Evolutionary conservation across 139 green algal species (phyloP), one percentile per base, ranked within the genome.

Genomic region (Trebouxia sp.): DNA sequence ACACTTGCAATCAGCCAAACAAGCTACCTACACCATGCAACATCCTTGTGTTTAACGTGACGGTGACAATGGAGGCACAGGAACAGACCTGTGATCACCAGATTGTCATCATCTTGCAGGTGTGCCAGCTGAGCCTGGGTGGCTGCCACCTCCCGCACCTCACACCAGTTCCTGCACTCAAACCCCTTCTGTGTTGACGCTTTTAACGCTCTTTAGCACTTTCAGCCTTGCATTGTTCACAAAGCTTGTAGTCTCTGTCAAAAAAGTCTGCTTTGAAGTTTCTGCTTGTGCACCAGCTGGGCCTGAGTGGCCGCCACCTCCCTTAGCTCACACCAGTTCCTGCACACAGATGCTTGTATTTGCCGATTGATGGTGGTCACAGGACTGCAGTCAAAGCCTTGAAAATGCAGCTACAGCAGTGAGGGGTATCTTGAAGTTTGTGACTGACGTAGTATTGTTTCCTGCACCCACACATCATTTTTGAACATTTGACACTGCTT

Each of bases 101-200:
- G 15, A 2, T 28, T 79, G 20, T 47, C 22, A 28, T 65, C 43
- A 1, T 48, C 38, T 50, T n/a, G 48, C 37, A 38, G 37, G 12
- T 70, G 51, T 28, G 38, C 35, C 17, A 65, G 28, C 50, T 72
- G 35, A 3, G 70, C 35, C 17, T 38, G 15, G 4, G 51, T 53
- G n/a, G 75, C 51, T 15, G 79, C 48, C 35, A 62, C 26, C 38
- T 83, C 48, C 12, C 37, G 30, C 6, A 83, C 79, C 32, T 74
- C 80, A 30, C 82, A 89, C 87, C 87, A 91, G 80, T 91, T 91
- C 30, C 87, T 76, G 30, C 66, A 51, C 6, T 39, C 77, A 24
- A 90, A 51, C 22, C 87, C 78, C 77, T 89, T 90, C 41, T 86
- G 38, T 11, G 48, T 83, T 51, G 55, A 51, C 28, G 78, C 50